Base-by-base conservation (phyloP, 768 basidiomycete species). In the Lentinula raphanica region DNA sequence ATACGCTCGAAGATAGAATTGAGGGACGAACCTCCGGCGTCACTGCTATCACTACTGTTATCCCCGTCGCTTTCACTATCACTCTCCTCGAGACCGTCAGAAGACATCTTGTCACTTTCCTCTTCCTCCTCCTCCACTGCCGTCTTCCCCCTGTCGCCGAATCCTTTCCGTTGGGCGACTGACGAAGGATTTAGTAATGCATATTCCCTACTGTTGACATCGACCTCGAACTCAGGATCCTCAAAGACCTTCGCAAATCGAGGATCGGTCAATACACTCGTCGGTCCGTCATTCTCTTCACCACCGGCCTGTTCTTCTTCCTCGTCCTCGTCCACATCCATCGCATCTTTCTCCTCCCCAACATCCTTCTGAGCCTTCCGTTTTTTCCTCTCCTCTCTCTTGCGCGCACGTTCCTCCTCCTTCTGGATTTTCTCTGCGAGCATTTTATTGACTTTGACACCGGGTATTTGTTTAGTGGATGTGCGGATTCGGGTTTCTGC, bases 161-260 rank as follows among this genome's bases (percentile, higher is more conserved):
- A 44, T 31, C 44, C 42, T 45, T 32, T 44, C 68, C 76, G 82
- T 67, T 81, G 80, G 29, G 82, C 79, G n/a, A 75, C 84, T 9
- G 87, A 73, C 19, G 94, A 95, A 13, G 96, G 96, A 70, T 98
- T 94, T 68, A 98, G 83, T 62, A 98, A 72, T n/a, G 87, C 90
- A 69, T 80, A 98, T 75, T 98, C 97, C 65, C 91, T 79, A 63
- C 78, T 90, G 40, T 74, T 81, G 75, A 94, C 91, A 71, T 98
- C 96, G 62, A 99, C 90, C 65, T 88, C 81, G 70, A 92, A 99
- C 57, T 91, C 90, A 3, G 92, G 88, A 67, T 97, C 86, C 73
- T 92, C 85, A 71, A 97, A 99, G 38, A 99, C 80, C 45, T 84
- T 87, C 58, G 86, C 78, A 81, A 98, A 99, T 56, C 97, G 88